Percentiles rank a stretch among this genome's conserved stretches.
Evolutionary conservation across 208 protist species (phyloP).

Genomic region (Leptomonas seymouri): DNA sequence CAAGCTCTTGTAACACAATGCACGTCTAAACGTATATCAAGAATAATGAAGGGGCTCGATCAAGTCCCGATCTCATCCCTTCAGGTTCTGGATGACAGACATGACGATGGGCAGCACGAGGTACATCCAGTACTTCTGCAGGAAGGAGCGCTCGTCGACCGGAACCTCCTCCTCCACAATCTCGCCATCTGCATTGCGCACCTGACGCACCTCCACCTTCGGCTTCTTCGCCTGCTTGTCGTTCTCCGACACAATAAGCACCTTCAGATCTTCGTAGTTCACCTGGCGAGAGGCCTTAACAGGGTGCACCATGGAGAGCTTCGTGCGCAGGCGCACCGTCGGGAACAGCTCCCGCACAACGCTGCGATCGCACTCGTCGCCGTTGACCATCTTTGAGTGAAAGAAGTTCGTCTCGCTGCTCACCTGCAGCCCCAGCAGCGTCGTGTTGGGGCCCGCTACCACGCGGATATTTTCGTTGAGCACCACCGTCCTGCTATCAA

Average conservation of each 20-base stretch:
- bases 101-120: conserved; percentile 67
- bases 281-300: conserved; percentile 41
- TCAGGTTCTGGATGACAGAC: conserved; percentile 68
- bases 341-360: conserved; percentile 85
- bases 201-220: conserved; percentile 42
- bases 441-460: conserved; percentile 53
- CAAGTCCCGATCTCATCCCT: conserved; percentile 16
- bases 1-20: too few species aligned
- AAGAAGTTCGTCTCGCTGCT: conserved; percentile 83
- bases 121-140: conserved; percentile 93
- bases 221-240: conserved; percentile 31
- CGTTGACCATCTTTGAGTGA: conserved; percentile 86
- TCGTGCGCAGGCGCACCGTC: conserved; percentile 53
- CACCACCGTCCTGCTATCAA: conserved; percentile 71
- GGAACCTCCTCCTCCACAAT: conserved; percentile 67
- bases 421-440: conserved; percentile 72
- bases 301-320: conserved; percentile 49
- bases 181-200: conserved; percentile 57
- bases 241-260: conserved; percentile 28
- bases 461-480: conserved; percentile 72
- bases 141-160: conserved; percentile 76
- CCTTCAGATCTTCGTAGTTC: conserved; percentile 74
- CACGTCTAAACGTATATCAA: too few species aligned
- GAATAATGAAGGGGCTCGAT: too few species aligned
- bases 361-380: conserved; percentile 82